Base-by-base conservation (phyloP, 225 moss, liverwort and hornwort species). In the Takakia lepidozioides region DNA sequence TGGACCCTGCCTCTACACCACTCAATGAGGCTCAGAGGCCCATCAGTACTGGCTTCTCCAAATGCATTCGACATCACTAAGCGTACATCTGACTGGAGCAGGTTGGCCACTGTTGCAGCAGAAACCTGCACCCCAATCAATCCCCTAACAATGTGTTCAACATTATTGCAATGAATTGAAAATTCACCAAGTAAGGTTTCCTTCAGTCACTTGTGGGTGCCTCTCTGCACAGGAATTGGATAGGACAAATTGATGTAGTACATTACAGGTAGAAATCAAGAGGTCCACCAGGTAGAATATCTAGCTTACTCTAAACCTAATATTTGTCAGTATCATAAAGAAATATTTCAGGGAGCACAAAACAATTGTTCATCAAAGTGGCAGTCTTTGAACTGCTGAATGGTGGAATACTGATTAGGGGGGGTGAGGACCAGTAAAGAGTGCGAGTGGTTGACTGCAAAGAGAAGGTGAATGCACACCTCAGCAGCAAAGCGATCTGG, bases 21-120 rank as follows among this genome's bases (percentile, higher is more conserved):
- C 55, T 91, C 98, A 28, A 73, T 29, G 63, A 80, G 69, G 32
- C 75, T 72, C 47, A 98, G 62, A 5, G 98, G 98, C 41, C 98
- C 98, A 47, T 98, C 98, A 16, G 76, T 68, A 40, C 75, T 69
- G 48, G 61, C 50, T 49, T 98, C 85, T 52, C 98, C 87, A 51
- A 98, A 98, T 1, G 98, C 87, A 28, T 69, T 75, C 13, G 81
- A 59, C 17, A 98, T 82, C 2, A 85, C 98, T 46, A 73, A 63
- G 34, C 98, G 80, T 56, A 98, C 80, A 76, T 98, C 98, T 45
- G 85, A 78, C 69, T 85, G 87, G 19, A 98, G 81, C 19, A 98
- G 80, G 32, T 73, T 83, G 48, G 87, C 87, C 19, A 81, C 91
- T 16, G 83, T 98, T 37, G 83, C 91, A 7, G 91, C 85, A 15